Evolutionary conservation across 2,329 filamentous ascomycete species (phyloP).

Genomic region (Ophiobolus disseminans): DNA sequence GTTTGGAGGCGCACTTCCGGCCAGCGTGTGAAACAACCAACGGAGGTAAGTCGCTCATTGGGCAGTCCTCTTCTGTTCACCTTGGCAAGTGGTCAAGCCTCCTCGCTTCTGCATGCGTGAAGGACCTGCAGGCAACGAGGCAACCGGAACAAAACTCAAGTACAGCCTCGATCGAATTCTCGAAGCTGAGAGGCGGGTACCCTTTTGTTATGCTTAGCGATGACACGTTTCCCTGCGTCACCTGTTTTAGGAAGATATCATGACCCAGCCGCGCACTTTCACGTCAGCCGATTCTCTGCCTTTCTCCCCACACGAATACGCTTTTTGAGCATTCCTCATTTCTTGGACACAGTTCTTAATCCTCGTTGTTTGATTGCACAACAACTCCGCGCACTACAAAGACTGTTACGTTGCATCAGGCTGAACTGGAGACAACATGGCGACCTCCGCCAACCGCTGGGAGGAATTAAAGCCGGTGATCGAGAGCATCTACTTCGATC

Average conservation of each 20-base stretch:
- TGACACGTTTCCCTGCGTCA: background rate
- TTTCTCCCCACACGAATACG: too few relatives aligned
- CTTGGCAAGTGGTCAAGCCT: slow-evolving; percentile 13
- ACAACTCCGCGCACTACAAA: background rate
- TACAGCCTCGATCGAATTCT: background rate
- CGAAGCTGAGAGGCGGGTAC: slow-evolving; percentile 6
- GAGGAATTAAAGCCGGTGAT: slow-evolving; percentile 19
- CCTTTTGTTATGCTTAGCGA: slow-evolving; percentile 20
- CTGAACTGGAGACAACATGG: too few relatives aligned
- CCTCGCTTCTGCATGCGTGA: slow-evolving; percentile 11
- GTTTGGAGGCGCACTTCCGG: background rate
- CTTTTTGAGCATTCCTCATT: too few relatives aligned
- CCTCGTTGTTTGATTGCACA: too few relatives aligned
- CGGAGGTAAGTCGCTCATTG: slow-evolving; percentile 2
- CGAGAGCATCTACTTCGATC: slow-evolving; percentile 16
- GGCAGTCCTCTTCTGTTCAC: slow-evolving; percentile 16
- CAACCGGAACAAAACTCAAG: background rate
- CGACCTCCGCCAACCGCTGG: slow-evolving; percentile 13
- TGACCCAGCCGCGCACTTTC: too few relatives aligned
- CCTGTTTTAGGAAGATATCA: background rate
- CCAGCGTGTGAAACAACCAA: background rate
- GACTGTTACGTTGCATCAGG: background rate
- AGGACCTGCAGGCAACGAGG: slow-evolving; percentile 14
- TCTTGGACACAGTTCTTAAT: too few relatives aligned
- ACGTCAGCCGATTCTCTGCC: too few relatives aligned